A percentile compares a stretch with the other conserved stretches of the same genome.
Evolutionary conservation across 306 rosid species (phyloP).

Genomic region (Cicer yamashitae): DNA sequence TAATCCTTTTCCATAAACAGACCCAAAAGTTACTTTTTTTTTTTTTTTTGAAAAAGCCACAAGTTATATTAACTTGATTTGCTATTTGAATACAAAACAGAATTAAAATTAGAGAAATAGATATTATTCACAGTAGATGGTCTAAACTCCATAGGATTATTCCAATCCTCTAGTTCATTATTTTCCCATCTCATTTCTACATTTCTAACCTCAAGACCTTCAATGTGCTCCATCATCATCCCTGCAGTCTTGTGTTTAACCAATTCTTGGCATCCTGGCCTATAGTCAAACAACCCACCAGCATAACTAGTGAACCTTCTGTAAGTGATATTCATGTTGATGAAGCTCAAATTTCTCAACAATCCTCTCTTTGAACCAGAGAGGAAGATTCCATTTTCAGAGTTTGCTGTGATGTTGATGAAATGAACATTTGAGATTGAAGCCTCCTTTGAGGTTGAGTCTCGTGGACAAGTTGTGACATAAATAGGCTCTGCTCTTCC

Average conservation of each 20-base stretch:
- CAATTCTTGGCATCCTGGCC: conserved; percentile 89
- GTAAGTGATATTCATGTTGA: conserved; percentile 69
- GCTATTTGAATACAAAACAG: conserved; percentile 51
- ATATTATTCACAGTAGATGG: conserved; percentile 78
- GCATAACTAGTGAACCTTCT: conserved; percentile 65
- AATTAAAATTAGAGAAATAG: conserved; percentile 65
- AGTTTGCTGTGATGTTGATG: conserved; percentile 71
- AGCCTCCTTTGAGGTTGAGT: conserved; percentile 73
- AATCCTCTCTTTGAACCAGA: conserved; percentile 81
- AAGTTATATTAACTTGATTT: not conserved
- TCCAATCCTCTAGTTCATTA: conserved; percentile 60
- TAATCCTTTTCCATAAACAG: conserved; percentile 12
- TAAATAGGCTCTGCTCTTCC: conserved; percentile 98
- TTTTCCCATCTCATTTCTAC: conserved; percentile 83
- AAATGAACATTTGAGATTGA: conserved; percentile 77
- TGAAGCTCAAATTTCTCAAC: conserved; percentile 74
- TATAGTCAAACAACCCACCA: conserved; percentile 81
- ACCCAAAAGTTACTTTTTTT: not conserved
- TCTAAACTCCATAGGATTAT: conserved; percentile 79
- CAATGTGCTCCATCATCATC: conserved; percentile 80
- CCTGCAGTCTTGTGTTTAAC: conserved; percentile 76
- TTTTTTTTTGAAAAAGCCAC: too few species aligned
- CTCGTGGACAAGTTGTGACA: conserved; percentile 76
- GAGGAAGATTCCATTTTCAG: conserved; percentile 89
- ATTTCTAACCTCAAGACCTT: conserved; percentile 73